Percentiles rank a stretch among this genome's conserved stretches.
Conservation (phyloP, 169 alveolate species). For the Eimeria falciformis region DNA sequence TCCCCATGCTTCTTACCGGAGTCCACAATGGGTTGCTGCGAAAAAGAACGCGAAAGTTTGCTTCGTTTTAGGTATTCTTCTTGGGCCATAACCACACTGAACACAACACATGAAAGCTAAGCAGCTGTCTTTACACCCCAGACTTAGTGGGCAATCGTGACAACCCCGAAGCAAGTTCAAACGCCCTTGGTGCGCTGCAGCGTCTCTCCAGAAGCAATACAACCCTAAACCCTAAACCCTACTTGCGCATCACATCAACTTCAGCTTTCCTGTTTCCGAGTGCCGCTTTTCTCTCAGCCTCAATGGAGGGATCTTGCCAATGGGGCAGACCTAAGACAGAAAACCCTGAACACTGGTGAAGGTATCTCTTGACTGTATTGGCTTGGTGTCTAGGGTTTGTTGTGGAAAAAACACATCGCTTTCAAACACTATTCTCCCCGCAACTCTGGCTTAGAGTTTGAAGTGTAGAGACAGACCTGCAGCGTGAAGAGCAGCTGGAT, state of each 20-base stretch:
- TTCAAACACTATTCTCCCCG: too few relatives aligned
- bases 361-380: too few relatives aligned
- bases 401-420: too few relatives aligned
- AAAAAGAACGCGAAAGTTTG: not conserved
- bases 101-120: not conserved
- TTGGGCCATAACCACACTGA: slow-evolving; percentile 37
- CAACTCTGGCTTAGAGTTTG: too few relatives aligned
- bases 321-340: slow-evolving; percentile 42
- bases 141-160: too few relatives aligned
- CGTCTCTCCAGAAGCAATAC: too few relatives aligned
- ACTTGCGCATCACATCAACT: slow-evolving; percentile 3
- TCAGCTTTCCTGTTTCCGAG: slow-evolving; percentile 28
- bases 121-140: too few relatives aligned
- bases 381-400: too few relatives aligned
- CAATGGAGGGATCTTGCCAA: slow-evolving; percentile 15
- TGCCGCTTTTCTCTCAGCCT: slow-evolving; percentile 26
- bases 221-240: too few relatives aligned
- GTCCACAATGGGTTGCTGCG: slow-evolving; percentile 23
- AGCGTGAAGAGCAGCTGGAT: slow-evolving; percentile 54
- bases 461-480: slow-evolving; percentile 25
- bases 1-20: slow-evolving; percentile 10
- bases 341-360: too few relatives aligned
- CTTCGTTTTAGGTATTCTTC: slow-evolving; percentile 28
- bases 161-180: too few relatives aligned
- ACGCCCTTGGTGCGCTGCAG: too few relatives aligned